These are phyloP conservation scores for Arthrobotrys musiformis DNA, from an alignment of 2,329 filamentous ascomycete species.

Conservation along the genomic window DNA sequence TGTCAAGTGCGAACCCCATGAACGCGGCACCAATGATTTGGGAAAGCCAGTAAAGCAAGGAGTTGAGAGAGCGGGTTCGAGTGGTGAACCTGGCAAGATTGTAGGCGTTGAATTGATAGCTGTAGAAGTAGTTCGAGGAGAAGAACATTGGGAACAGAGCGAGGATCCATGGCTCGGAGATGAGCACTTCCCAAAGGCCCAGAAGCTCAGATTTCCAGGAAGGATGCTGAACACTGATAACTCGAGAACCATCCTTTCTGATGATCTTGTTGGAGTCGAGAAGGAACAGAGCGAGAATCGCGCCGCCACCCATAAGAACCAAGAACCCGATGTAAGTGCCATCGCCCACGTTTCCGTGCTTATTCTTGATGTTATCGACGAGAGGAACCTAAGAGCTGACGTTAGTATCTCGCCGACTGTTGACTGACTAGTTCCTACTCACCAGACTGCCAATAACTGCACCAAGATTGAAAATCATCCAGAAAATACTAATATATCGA, in stretches of 20 bases:
- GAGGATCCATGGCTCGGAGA: conserved; percentile 72
- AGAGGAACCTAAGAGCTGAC: conserved; percentile 53
- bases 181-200: conserved; percentile 79
- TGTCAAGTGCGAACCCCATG: conserved; percentile 66
- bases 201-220: conserved; percentile 82
- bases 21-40: conserved; percentile 69
- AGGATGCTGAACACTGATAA: conserved; percentile 91
- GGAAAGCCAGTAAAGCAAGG: conserved; percentile 68
- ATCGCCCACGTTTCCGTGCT: conserved; percentile 55
- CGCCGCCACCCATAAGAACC: conserved; percentile 42
- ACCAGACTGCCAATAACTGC: conserved; percentile 82
- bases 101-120: conserved; percentile 70
- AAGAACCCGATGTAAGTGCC: conserved; percentile 52
- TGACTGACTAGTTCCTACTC: conserved; percentile 57
- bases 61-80: conserved; percentile 69
- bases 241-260: conserved; percentile 62
- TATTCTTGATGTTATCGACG: conserved; percentile 59
- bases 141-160: conserved; percentile 69
- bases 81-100: conserved; percentile 70
- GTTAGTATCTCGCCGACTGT: conserved; percentile 22
- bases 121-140: conserved; percentile 69
- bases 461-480: conserved; percentile 94
- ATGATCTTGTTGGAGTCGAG: conserved; percentile 47
- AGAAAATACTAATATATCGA: conserved; percentile 88
- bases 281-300: conserved; percentile 38